Percentiles rank a stretch among this genome's conserved stretches.
Conservation (phyloP, 140 eudicot genomes). For the Anethum foeniculum region DNA sequence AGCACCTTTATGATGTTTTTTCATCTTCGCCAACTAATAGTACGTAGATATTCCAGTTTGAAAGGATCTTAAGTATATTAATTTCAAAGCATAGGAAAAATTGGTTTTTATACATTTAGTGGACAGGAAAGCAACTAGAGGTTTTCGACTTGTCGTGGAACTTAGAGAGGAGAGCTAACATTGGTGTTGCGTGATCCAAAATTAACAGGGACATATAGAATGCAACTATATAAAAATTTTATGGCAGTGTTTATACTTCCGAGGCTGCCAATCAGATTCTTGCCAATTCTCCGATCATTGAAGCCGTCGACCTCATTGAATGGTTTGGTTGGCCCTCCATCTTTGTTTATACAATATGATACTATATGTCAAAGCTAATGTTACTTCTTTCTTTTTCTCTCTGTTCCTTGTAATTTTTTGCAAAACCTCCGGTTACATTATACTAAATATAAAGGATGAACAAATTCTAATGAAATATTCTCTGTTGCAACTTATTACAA, state of each 20-base stretch:
- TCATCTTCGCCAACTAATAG: constrained; percentile 47
- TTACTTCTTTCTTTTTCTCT: background rate
- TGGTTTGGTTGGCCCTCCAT: background rate
- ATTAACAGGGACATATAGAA: constrained; percentile 72
- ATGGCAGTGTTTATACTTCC: too few species aligned
- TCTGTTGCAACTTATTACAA: background rate
- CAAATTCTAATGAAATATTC: background rate
- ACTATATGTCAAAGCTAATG: background rate
- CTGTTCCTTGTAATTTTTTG: background rate
- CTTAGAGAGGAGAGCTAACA: constrained; percentile 72
- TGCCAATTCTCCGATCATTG: too few species aligned
- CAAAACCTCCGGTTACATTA: background rate
- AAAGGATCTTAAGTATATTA: too few species aligned
- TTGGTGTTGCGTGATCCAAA: constrained; percentile 56
- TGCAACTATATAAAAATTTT: constrained; percentile 42
- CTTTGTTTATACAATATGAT: background rate
- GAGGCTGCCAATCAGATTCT: too few species aligned
- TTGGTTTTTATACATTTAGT: too few species aligned
- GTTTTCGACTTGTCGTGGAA: constrained; percentile 58
- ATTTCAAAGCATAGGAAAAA: too few species aligned
- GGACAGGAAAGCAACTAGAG: constrained; percentile 67
- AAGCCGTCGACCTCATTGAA: too few species aligned
- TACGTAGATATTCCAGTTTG: constrained; percentile 7
- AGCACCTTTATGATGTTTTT: constrained; percentile 50
- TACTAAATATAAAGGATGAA: background rate